Evolutionary conservation across 164 flowering plant genomes (phyloP).

Genomic region (Platanus orientalis): DNA sequence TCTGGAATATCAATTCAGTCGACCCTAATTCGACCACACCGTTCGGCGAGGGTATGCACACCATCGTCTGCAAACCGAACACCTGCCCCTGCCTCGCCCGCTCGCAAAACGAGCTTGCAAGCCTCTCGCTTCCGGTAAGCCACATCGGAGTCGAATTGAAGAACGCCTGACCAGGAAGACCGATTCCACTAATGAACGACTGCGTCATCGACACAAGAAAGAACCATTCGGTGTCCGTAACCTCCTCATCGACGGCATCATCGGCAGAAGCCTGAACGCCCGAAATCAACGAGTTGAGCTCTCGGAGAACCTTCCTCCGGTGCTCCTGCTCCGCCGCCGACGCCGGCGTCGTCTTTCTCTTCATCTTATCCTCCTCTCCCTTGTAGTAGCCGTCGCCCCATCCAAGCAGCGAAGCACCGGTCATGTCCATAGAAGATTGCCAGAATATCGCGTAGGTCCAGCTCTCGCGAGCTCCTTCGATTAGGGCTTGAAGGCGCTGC

Average conservation of each 20-base stretch:
- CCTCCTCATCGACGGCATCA: constrained; percentile 74
- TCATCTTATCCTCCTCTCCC: constrained; percentile 55
- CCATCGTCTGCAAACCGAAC: constrained; percentile 79
- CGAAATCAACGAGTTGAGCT: constrained; percentile 71
- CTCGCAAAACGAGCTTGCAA: constrained; percentile 49
- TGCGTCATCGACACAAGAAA: constrained; percentile 87
- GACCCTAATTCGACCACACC: constrained; percentile 96
- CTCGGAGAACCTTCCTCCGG: constrained; percentile 70
- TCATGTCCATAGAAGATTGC: constrained; percentile 56
- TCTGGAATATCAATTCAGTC: constrained; percentile 56
- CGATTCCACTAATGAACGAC: constrained; percentile 53
- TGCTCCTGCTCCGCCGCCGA: constrained; percentile 63
- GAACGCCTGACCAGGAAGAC: constrained; percentile 76
- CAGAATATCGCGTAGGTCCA: constrained; percentile 98
- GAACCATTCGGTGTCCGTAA: constrained; percentile 96
- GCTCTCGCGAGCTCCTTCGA: constrained; percentile 62
- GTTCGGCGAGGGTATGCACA: constrained; percentile 60
- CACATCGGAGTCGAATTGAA: constrained; percentile 43
- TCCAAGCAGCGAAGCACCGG: constrained; percentile 47
- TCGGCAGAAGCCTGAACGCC: constrained; percentile 34
- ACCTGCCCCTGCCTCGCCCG: constrained; percentile 66
- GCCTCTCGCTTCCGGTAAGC: constrained; percentile 58
- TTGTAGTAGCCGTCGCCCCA: constrained; percentile 97
- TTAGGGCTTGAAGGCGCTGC: constrained; percentile 69
- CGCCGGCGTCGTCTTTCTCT: constrained; percentile 19